Conservation (phyloP, 2,329 filamentous ascomycete genomes). For the Botrytis elliptica region DNA sequence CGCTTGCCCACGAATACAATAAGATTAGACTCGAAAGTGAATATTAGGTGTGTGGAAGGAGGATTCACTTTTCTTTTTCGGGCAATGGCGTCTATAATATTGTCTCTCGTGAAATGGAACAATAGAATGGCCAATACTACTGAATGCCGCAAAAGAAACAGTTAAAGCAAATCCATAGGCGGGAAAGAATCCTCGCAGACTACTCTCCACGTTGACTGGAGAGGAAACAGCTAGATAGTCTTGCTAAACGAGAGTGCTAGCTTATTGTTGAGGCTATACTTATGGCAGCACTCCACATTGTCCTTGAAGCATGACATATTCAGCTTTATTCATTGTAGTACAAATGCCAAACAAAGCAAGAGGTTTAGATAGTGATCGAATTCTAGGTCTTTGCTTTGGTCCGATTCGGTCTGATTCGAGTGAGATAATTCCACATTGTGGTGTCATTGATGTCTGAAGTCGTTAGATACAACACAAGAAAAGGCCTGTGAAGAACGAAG, state of each 20-base stretch:
- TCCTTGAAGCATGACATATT: not conserved
- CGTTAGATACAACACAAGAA: not conserved
- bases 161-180: not conserved
- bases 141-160: rapidly evolving
- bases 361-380: not conserved
- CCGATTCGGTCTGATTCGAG: not conserved
- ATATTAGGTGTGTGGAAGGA: not conserved
- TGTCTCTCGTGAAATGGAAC: not conserved
- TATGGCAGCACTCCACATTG: not conserved
- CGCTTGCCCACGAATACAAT: not conserved
- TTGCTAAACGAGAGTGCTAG: not conserved
- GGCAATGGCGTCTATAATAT: not conserved
- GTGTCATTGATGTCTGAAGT: not conserved
- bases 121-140: not conserved
- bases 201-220: not conserved
- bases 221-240: not conserved
- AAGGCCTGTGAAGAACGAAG: too few species aligned
- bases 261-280: rapidly evolving
- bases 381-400: not conserved
- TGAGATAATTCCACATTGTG: too few species aligned
- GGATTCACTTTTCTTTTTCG: not conserved
- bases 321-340: not conserved
- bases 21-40: not conserved
- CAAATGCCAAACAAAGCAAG: not conserved
- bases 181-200: not conserved